Evolutionary conservation across 345 rosid species (phyloP), one percentile per base, ranked within the genome.

Genomic region (Gossypium turneri): DNA sequence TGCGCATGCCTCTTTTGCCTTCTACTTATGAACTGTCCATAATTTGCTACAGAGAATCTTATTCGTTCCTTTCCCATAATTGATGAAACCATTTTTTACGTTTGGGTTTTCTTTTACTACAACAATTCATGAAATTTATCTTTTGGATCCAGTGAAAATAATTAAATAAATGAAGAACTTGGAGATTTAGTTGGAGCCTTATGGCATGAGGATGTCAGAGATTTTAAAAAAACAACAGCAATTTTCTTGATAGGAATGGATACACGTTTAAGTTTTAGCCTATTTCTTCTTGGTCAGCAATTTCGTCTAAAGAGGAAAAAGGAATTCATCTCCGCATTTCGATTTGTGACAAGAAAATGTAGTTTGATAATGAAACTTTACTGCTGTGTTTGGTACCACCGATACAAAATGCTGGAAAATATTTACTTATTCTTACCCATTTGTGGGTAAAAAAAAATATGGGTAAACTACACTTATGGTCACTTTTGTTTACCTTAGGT

Each of bases 1-100:
- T 84, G 85, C 85, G 77, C 66, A 67, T 70, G 25, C 17, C 60
- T 52, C 47, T 19, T 19, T 2, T 13, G 22, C 71, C 34, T 67
- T 67, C 38, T n/a, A 5, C 2, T 45, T 15, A 69, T 17, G 15
- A 51, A 25, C 44, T 69, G 15, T 27, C 16, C 57, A 24, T 25
- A 68, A 68, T 6, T 68, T 20, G 61, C 61, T 12, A 22, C 61
- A 57, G 29, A 10, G 61, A 57, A 57, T 57, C 29, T 57, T 22
- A 20, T 57, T 3, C 25, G 29, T 22, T 22, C 61, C 25, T 22
- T 57, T 22, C 61, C 61, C 29, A n/a, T 55, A 55, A 55, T 55
- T 55, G 59, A 55, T 55, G 24, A 56, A 19, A 56, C 25, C 3
- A 22, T 19, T 20, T 34, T 56, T 56, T 3, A 20, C 9, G 25